These are phyloP conservation scores for Cichorium intybus DNA, from an alignment of 140 eudicot genomes.

Conservation along the genomic window DNA sequence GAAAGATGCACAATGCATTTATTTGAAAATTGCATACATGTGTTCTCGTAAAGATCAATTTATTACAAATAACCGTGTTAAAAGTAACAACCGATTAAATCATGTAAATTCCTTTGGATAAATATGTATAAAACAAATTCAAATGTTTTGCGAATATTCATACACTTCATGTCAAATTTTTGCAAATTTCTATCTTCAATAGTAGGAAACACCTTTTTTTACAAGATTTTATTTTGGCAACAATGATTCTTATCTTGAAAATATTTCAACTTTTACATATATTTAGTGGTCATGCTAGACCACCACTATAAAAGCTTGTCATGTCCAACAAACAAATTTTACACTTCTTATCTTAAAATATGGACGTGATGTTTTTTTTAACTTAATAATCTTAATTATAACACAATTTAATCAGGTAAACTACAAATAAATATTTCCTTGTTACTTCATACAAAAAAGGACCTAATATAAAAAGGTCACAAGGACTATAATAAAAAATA, in stretches of 20 bases:
- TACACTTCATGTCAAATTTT: no score
- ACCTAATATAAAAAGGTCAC: neutral
- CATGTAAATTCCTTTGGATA: no score
- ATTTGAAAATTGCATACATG: neutral
- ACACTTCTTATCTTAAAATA: no score
- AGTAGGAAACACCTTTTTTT: neutral
- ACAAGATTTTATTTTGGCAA: neutral
- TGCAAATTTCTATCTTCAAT: neutral
- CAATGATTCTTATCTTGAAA: neutral
- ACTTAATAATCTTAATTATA: neutral
- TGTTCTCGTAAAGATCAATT: neutral
- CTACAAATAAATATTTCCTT: neutral
- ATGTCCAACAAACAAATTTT: neutral
- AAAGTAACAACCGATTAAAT: no score
- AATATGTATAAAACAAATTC: no score
- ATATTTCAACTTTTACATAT: neutral
- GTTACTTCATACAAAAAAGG: neutral
- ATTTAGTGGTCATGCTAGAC: neutral
- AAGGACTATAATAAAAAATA: neutral
- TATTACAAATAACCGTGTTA: neutral
- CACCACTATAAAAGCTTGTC: neutral
- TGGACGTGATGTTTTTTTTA: no score
- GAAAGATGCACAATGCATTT: neutral
- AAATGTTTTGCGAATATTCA: no score
- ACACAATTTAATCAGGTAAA: neutral